Evolutionary conservation across 371 early-diverging fungal genomes (phyloP).

Genomic region (Mycotypha africana): DNA sequence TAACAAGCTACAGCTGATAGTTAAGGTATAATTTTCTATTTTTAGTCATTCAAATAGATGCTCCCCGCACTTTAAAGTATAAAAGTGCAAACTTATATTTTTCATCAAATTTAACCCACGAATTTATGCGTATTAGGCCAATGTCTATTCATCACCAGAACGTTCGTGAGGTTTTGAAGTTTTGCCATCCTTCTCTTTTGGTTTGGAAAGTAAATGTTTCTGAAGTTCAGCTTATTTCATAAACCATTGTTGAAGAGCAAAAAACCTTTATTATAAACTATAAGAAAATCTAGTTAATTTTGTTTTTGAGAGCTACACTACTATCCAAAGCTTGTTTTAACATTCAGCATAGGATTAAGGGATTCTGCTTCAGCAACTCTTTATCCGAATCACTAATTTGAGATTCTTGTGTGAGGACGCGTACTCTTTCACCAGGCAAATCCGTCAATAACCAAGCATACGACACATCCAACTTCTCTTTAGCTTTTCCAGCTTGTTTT

Average conservation of each 20-base stretch:
- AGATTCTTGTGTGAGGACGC: constrained; percentile 12
- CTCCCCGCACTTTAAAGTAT: too few species aligned
- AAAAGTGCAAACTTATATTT: too few species aligned
- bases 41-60: too few species aligned
- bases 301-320: constrained; percentile 7
- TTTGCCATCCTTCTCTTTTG: too few species aligned
- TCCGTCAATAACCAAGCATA: constrained; percentile 14
- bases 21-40: too few species aligned
- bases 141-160: too few species aligned
- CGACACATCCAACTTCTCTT: constrained; percentile 4
- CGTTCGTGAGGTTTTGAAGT: too few species aligned
- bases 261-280: too few species aligned
- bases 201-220: too few species aligned
- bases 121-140: too few species aligned
- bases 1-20: too few species aligned
- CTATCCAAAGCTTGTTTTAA: constrained; percentile 10
- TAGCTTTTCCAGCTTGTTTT: constrained; percentile 1
- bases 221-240: not conserved
- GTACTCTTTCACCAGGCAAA: constrained; percentile 4
- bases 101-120: too few species aligned
- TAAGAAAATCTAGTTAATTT: not conserved
- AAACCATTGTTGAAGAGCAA: not conserved
- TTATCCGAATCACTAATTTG: constrained; percentile 6
- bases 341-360: constrained; percentile 14
- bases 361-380: constrained; percentile 4